Evolutionary conservation across 495 filamentous ascomycete species (phyloP).

Genomic region (Aspergillus heteromorphus): DNA sequence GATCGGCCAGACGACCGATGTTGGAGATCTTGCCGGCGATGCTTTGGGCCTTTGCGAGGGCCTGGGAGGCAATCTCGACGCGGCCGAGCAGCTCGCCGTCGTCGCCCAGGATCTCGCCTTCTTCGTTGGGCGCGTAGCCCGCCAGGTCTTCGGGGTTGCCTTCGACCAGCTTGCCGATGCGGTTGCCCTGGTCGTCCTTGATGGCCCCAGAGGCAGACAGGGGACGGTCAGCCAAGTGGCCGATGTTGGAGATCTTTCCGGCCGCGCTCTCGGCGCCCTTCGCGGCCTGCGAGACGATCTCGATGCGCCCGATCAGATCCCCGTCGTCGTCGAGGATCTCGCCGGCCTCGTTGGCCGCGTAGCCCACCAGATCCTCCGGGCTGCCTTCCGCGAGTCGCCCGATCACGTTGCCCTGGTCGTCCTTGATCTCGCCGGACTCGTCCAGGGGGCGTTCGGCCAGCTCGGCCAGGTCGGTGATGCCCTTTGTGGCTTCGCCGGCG

Average conservation of each 20-base stretch:
- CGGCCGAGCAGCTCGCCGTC: conserved; percentile 59
- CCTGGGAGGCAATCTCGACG: conserved; percentile 46
- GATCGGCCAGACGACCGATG: not conserved
- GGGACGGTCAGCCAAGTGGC: not conserved
- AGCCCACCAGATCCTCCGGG: too few relatives aligned
- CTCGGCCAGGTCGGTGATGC: not conserved
- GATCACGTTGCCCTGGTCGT: conserved; percentile 53
- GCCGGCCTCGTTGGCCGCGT: too few relatives aligned
- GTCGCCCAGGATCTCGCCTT: conserved; percentile 60
- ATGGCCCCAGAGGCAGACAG: conserved; percentile 35
- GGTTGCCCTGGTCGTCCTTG: conserved; percentile 47
- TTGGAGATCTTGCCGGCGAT: not conserved
- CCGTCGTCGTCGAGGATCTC: too few relatives aligned
- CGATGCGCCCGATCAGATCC: too few relatives aligned
- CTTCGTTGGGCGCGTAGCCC: conserved; percentile 54
- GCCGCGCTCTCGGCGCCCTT: not conserved
- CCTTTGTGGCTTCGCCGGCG: not conserved
- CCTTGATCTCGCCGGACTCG: conserved; percentile 42
- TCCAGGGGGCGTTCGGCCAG: not conserved
- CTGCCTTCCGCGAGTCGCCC: too few relatives aligned
- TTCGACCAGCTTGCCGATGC: conserved; percentile 54
- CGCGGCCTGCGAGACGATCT: too few relatives aligned
- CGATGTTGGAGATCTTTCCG: not conserved
- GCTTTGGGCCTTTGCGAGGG: too few relatives aligned
- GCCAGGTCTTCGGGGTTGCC: conserved; percentile 58